Evolutionary conservation across 2,329 filamentous ascomycete species (phyloP).

Genomic region (Pyrenochaeta sp.): DNA sequence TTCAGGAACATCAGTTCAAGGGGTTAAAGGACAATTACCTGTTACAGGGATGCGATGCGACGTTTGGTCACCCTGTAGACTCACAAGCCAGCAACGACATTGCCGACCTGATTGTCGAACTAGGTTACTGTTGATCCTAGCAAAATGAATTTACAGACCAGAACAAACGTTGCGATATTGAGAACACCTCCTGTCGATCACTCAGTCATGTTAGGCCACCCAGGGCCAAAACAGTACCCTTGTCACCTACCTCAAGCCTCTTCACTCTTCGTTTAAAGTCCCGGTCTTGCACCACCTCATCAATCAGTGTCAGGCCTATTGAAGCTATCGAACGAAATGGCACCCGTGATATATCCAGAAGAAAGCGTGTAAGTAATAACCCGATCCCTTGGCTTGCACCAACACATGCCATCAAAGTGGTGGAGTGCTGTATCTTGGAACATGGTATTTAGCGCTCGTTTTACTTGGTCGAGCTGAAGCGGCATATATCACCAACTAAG

Average conservation of each 20-base stretch:
- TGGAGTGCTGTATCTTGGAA: neutral
- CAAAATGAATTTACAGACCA: no score
- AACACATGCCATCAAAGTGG: neutral
- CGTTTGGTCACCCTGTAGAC: no score
- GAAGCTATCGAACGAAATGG: constrained; percentile 7
- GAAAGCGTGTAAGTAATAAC: constrained; percentile 18
- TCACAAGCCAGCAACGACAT: neutral
- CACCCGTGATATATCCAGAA: constrained; percentile 11
- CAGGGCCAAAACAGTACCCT: neutral
- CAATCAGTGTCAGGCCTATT: neutral
- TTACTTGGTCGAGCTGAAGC: neutral
- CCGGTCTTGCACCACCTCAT: neutral
- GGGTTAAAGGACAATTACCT: no score
- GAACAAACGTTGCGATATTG: neutral
- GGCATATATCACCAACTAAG: neutral
- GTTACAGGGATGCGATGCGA: no score
- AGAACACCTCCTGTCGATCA: neutral
- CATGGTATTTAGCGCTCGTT: neutral
- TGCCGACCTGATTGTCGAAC: neutral
- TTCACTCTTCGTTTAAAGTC: neutral
- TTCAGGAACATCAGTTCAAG: no score
- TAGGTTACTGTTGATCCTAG: neutral
- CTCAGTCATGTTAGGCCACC: neutral
- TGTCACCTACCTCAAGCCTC: neutral
- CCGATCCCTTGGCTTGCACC: neutral